Conservation (phyloP, 1,139 yeast genomes). For the Blastobotrys indianensis region DNA sequence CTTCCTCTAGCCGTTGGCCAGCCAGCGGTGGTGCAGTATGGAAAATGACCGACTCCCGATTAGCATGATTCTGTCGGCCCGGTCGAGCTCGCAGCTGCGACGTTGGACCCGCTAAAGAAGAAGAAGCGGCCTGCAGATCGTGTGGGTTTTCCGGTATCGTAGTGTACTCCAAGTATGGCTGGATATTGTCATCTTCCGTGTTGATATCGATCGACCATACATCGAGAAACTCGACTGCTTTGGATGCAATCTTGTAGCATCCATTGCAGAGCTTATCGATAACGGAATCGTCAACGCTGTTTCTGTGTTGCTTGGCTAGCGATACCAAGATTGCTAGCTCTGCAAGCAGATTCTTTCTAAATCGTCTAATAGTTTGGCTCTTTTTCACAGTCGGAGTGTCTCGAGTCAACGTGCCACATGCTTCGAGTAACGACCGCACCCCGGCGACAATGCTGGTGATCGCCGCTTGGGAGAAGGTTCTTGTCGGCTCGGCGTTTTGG, state of each 20-base stretch:
- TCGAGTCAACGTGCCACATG: slow-evolving; percentile 79
- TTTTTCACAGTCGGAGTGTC: slow-evolving; percentile 71
- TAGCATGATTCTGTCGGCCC: slow-evolving; percentile 15
- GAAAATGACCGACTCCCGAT: slow-evolving; percentile 29
- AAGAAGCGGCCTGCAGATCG: neutral
- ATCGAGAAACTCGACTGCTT: slow-evolving; percentile 66
- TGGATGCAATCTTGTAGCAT: slow-evolving; percentile 67
- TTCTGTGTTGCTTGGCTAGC: slow-evolving; percentile 77
- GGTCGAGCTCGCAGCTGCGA: neutral
- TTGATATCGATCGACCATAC: slow-evolving; percentile 49
- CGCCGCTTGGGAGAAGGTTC: slow-evolving; percentile 35
- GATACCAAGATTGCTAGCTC: slow-evolving; percentile 88
- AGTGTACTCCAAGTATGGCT: slow-evolving; percentile 6
- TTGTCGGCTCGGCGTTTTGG: slow-evolving; percentile 10
- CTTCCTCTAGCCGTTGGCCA: slow-evolving; percentile 63
- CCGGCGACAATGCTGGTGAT: slow-evolving; percentile 74
- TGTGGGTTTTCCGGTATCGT: slow-evolving; percentile 2
- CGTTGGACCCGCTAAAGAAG: neutral
- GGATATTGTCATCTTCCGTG: slow-evolving; percentile 32
- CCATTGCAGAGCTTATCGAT: slow-evolving; percentile 66
- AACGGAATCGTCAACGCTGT: slow-evolving; percentile 59
- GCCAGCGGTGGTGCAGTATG: slow-evolving; percentile 58
- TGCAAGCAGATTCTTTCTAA: slow-evolving; percentile 74
- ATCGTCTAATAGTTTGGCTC: slow-evolving; percentile 61
- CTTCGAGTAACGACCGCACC: slow-evolving; percentile 65